phyloP scores from a whole-genome alignment of 2,329 filamentous ascomycete species.

The Lasiodiplodia theobromae region DNA sequence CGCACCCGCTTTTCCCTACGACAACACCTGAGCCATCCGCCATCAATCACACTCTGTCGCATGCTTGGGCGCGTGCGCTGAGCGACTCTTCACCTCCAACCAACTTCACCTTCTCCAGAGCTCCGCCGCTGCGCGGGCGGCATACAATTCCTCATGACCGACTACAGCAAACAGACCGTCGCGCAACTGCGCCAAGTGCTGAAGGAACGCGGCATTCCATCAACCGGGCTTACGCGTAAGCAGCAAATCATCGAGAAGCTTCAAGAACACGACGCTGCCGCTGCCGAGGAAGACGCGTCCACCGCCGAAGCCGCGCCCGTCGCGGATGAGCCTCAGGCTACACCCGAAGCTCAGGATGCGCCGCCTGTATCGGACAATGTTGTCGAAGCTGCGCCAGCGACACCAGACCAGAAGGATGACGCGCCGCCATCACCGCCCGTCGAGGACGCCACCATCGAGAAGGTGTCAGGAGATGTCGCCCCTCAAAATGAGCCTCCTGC shows the following conservation, averaged over 20 bases:
- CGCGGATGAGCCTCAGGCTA: slow-evolving; percentile 22
- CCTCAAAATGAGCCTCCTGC: slow-evolving; percentile 5
- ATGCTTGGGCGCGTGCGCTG: neutral
- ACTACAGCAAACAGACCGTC: slow-evolving; percentile 57
- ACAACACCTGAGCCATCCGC: neutral
- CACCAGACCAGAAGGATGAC: neutral
- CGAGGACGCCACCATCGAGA: slow-evolving; percentile 13
- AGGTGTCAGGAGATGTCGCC: slow-evolving; percentile 11
- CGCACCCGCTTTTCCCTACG: neutral
- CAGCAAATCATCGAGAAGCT: slow-evolving; percentile 57
- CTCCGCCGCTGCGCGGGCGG: neutral
- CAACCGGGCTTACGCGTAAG: slow-evolving; percentile 56
- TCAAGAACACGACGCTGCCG: slow-evolving; percentile 41
- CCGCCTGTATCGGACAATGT: slow-evolving; percentile 30
- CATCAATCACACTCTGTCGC: neutral
- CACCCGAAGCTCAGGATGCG: slow-evolving; percentile 10
- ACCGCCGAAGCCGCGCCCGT: neutral
- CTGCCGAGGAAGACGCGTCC: slow-evolving; percentile 18
- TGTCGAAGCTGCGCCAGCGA: slow-evolving; percentile 32
- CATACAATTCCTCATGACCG: slow-evolving; percentile 39
- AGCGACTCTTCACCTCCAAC: neutral
- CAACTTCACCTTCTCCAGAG: neutral
- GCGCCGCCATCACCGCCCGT: neutral
- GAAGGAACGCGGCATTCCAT: slow-evolving; percentile 55
- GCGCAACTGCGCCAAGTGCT: slow-evolving; percentile 54